phyloP scores from a whole-genome alignment of 2,329 filamentous ascomycete species.

The Cladosporium oxysporum region DNA sequence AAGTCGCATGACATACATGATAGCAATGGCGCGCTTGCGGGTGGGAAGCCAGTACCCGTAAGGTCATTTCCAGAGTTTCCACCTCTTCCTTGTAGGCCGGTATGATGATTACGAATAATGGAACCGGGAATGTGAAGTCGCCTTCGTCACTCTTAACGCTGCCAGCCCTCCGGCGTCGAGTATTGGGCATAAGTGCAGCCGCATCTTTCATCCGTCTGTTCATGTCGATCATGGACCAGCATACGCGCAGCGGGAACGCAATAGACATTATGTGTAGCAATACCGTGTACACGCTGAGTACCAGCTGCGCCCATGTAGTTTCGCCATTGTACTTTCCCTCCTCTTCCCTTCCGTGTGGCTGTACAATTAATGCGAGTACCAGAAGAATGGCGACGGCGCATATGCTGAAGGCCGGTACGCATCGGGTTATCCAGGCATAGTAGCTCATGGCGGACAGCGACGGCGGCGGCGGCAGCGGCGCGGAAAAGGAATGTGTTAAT shows the following conservation, averaged over 20 bases:
- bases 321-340: conserved; percentile 30
- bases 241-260: conserved; percentile 63
- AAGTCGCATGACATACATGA: conserved; percentile 58
- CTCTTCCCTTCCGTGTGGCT: conserved; percentile 30
- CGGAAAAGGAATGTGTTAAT: background rate
- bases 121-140: conserved; percentile 28
- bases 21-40: conserved; percentile 64
- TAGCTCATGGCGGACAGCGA: conserved; percentile 13
- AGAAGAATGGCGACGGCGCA: conserved; percentile 29
- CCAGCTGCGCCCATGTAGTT: conserved; percentile 33
- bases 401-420: conserved; percentile 34
- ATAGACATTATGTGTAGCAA: conserved; percentile 66
- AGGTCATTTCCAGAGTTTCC: conserved; percentile 66
- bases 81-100: conserved; percentile 75
- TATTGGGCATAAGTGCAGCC: conserved; percentile 25
- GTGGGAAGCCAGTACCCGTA: conserved; percentile 69
- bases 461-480: conserved; percentile 8
- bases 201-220: conserved; percentile 40
- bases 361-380: conserved; percentile 31
- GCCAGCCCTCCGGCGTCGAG: conserved; percentile 24
- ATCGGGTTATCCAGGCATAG: conserved; percentile 33
- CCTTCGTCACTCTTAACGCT: conserved; percentile 28
- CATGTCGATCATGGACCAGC: conserved; percentile 62
- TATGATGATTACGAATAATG: conserved; percentile 66
- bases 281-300: conserved; percentile 57